These are phyloP conservation scores for Talaromyces albobiverticillius DNA, from an alignment of 2,329 filamentous ascomycete species.

Conservation along the genomic window DNA sequence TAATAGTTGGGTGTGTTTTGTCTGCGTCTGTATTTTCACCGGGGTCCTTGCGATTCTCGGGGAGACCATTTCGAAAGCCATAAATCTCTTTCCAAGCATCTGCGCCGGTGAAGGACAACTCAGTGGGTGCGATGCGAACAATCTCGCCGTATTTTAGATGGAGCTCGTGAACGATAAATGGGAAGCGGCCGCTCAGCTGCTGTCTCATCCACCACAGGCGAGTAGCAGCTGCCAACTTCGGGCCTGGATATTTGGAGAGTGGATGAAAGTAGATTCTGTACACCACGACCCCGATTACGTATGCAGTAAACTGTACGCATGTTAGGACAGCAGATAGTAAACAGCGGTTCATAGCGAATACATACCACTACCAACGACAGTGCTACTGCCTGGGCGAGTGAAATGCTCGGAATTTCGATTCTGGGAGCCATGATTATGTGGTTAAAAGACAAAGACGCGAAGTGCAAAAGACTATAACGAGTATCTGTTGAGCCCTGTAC, in stretches of 20 bases:
- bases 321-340: neutral
- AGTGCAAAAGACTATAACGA: too few species aligned
- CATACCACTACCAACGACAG: constrained; percentile 3
- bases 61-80: constrained; percentile 8
- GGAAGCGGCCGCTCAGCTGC: constrained; percentile 6
- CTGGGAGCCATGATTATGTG: constrained; percentile 1
- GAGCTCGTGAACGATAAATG: constrained; percentile 9
- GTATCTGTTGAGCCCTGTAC: too few species aligned
- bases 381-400: neutral
- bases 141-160: constrained; percentile 11
- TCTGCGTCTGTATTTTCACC: constrained; percentile 10
- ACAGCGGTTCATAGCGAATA: neutral
- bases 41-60: constrained; percentile 10
- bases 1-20: constrained; percentile 7
- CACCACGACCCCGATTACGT: constrained; percentile 15
- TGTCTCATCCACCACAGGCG: constrained; percentile 11
- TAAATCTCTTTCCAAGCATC: constrained; percentile 13
- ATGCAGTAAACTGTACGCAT: neutral
- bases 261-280: constrained; percentile 31
- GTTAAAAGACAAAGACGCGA: neutral
- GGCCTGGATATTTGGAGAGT: constrained; percentile 30
- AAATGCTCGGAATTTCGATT: neutral
- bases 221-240: constrained; percentile 23
- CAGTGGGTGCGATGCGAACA: constrained; percentile 8
- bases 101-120: constrained; percentile 4